Evolutionary conservation across 2,329 filamentous ascomycete genomes (phyloP), one percentile per base, ranked within the genome.

Genomic region (Aspergillus hortae): DNA sequence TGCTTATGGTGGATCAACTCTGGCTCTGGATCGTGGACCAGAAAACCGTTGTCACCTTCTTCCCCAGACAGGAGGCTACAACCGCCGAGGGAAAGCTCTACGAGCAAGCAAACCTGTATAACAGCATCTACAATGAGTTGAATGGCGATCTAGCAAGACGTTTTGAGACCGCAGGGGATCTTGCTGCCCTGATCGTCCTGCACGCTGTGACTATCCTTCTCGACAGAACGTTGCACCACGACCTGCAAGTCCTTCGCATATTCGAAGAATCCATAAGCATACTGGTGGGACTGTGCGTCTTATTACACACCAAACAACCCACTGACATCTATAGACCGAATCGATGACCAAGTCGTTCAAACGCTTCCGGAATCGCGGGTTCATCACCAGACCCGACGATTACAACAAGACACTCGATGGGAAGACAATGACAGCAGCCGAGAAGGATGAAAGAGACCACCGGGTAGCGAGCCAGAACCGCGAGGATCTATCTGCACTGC

Each of bases 1-100:
- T 85, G 36, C 75, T 87, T n/a, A 86, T 87, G 81, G 80, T 87
- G 0, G 84, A 87, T 52, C 83, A 87, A 59, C 65, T 87, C 1
- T 87, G 84, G 84, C 64, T 86, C 0, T 74, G 70, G 71, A 67
- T 74, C 36, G 59, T 72, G 7, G 69, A 74, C 45, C 48, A 61
- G 15, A 67, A 65, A 49, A 69, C 67, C 7, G 57, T 68, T 19
- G 57, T 69, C 2, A 68, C 67, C 2, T 68, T 68, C 45, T 70
- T 68, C 33, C 67, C 67, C 0, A 64, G 66, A 23, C 66, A 67
- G 33, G 67, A 71, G 42, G 66, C 68, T 12, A 66, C 65, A 6
- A 65, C 64, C 4, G 64, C 64, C 5, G 62, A 70, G 52, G 66
- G 62, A 7, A 67, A 66, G 47, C 48, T 69, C n/a, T 62, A 68